These are phyloP conservation scores for Moesziomyces sp. DNA, from an alignment of 1,284 basidiomycete genomes.

Conservation along the genomic window DNA sequence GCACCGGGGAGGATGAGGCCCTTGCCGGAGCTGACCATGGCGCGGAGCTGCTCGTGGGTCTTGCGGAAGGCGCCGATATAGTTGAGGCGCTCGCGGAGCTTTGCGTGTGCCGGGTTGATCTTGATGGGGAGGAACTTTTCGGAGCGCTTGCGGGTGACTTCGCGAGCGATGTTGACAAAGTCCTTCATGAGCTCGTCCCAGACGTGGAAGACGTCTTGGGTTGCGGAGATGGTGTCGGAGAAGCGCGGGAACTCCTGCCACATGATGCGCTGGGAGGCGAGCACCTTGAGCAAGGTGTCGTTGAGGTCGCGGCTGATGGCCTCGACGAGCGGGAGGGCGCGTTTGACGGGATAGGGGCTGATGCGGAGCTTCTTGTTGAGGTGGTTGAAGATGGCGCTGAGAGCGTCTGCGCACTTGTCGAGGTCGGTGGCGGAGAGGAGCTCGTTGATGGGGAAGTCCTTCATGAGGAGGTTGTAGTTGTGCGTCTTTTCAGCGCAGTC, in stretches of 20 bases:
- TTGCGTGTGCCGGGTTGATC: slow-evolving; percentile 87
- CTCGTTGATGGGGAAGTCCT: slow-evolving; percentile 97
- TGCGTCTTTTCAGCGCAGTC: slow-evolving; percentile 69
- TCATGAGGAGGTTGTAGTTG: slow-evolving; percentile 93
- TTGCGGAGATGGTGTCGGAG: slow-evolving; percentile 81
- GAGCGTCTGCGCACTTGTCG: slow-evolving; percentile 89
- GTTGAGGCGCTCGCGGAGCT: slow-evolving; percentile 85
- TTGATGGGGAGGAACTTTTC: slow-evolving; percentile 99
- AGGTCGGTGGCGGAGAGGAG: slow-evolving; percentile 94
- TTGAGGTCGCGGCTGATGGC: slow-evolving; percentile 98
- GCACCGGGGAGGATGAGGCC: slow-evolving; percentile 69
- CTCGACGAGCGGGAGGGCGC: slow-evolving; percentile 94
- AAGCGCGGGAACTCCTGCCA: slow-evolving; percentile 95
- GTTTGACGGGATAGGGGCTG: slow-evolving; percentile 89
- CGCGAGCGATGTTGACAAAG: slow-evolving; percentile 95
- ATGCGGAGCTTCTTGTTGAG: slow-evolving; percentile 89
- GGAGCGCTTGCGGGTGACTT: slow-evolving; percentile 87
- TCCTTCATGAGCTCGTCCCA: slow-evolving; percentile 99
- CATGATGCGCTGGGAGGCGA: slow-evolving; percentile 87
- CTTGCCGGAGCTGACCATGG: slow-evolving; percentile 95
- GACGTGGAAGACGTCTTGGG: slow-evolving; percentile 84
- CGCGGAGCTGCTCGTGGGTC: slow-evolving; percentile 95
- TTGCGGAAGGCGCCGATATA: slow-evolving; percentile 91
- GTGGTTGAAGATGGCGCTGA: slow-evolving; percentile 88
- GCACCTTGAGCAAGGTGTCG: slow-evolving; percentile 88